phyloP scores from a whole-genome alignment of 2,329 filamentous ascomycete genomes.

The Aspergillus tanneri region DNA sequence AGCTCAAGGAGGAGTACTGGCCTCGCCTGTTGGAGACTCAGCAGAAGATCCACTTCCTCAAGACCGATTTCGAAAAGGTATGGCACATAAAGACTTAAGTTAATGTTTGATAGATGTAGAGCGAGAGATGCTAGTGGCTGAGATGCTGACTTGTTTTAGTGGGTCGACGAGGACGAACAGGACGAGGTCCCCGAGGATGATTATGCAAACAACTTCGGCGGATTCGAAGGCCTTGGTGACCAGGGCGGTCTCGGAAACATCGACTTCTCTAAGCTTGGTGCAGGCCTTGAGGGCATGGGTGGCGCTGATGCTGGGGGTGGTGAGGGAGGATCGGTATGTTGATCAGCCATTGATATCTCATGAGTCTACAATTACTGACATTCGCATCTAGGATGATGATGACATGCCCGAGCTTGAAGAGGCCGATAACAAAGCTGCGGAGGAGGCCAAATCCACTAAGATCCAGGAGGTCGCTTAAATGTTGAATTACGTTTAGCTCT shows the following conservation, averaged over 20 bases:
- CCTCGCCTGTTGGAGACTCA: conserved; percentile 86
- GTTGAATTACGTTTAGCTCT: conserved; percentile 13
- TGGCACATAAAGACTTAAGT: too few species aligned
- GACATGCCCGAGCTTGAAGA: conserved; percentile 75
- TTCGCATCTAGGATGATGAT: conserved; percentile 54
- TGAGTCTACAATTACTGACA: conserved; percentile 10
- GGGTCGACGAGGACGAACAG: conserved; percentile 98
- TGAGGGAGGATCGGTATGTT: conserved; percentile 44
- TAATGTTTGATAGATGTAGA: background rate
- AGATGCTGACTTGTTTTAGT: conserved; percentile 50
- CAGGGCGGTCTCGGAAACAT: conserved; percentile 79
- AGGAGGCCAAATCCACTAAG: conserved; percentile 34
- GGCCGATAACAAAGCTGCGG: conserved; percentile 45
- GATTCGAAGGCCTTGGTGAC: conserved; percentile 45
- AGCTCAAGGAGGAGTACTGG: conserved; percentile 92
- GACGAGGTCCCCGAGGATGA: conserved; percentile 84
- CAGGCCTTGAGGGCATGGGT: conserved; percentile 50
- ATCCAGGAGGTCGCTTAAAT: conserved; percentile 39
- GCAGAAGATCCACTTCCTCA: conserved; percentile 90
- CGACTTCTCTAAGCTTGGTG: conserved; percentile 86
- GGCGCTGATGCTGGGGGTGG: conserved; percentile 43
- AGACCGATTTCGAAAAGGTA: conserved; percentile 98
- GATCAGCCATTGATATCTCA: background rate
- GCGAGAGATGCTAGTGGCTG: background rate
- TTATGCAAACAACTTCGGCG: conserved; percentile 54